A percentile compares a stretch with the other conserved stretches of the same genome.
These are phyloP conservation scores for Aureobasidium lini DNA, from an alignment of 2,329 filamentous ascomycete species.

Conservation along the genomic window DNA sequence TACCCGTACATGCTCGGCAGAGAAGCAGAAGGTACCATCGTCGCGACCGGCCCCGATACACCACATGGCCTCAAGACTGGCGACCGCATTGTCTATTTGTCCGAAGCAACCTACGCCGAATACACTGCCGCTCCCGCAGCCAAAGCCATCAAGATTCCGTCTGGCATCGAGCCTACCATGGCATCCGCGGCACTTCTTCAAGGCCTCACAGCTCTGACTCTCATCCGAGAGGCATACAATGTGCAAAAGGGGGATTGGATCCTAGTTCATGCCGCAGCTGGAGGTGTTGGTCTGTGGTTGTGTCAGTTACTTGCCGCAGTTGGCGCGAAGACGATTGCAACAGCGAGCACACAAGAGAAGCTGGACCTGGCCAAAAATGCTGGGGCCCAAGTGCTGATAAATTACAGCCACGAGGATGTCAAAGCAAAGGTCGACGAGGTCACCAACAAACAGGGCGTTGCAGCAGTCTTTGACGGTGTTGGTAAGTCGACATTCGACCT, in stretches of 20 bases:
- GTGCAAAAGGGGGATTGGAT: slow-evolving; percentile 74
- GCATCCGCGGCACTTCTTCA: slow-evolving; percentile 69
- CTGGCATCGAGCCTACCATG: slow-evolving; percentile 50
- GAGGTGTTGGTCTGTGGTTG: slow-evolving; percentile 69
- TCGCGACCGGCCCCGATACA: slow-evolving; percentile 49
- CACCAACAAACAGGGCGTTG: slow-evolving; percentile 64
- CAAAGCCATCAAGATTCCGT: slow-evolving; percentile 57
- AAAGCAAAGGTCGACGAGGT: slow-evolving; percentile 57
- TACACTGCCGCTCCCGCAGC: slow-evolving; percentile 49
- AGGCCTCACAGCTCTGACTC: slow-evolving; percentile 72
- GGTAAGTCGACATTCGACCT: slow-evolving; percentile 79
- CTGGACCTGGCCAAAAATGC: slow-evolving; percentile 58
- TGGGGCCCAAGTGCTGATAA: slow-evolving; percentile 65
- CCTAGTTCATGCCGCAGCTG: slow-evolving; percentile 77
- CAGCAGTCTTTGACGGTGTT: slow-evolving; percentile 78
- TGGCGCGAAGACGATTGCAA: slow-evolving; percentile 73
- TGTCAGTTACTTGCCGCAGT: slow-evolving; percentile 65
- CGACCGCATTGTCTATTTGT: slow-evolving; percentile 65
- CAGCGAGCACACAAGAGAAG: slow-evolving; percentile 68
- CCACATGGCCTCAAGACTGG: slow-evolving; percentile 53
- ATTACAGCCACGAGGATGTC: slow-evolving; percentile 56
- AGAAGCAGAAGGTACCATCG: slow-evolving; percentile 68
- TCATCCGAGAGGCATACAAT: slow-evolving; percentile 64
- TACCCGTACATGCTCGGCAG: slow-evolving; percentile 72
- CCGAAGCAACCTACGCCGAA: slow-evolving; percentile 49